Evolutionary conservation across 2,329 filamentous ascomycete genomes (phyloP), one percentile per base, ranked within the genome.

Genomic region (Ciborinia camelliae): DNA sequence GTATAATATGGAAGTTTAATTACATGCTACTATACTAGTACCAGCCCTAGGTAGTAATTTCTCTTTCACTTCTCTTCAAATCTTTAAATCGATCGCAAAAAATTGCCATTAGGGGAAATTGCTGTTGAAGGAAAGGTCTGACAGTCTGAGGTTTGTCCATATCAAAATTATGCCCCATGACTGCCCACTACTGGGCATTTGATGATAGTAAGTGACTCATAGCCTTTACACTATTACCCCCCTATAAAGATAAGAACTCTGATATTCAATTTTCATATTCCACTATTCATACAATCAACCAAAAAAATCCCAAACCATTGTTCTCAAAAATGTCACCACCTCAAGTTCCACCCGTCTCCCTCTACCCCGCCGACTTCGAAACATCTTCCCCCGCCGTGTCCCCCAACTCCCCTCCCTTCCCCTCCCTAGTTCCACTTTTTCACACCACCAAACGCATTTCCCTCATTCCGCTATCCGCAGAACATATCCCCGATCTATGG

Each of bases 401-500:
- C 45, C 39, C 55, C 9, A 20, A 52, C 4, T 20, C 55, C 26
- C 59, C 37, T 23, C 35, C 51, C 12, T 51, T 62, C n/a, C 64
- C 48, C 37, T 48, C 23, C 9, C 14, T 66, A 4, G 32, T 63
- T 12, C 43, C 43, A 2, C 66, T 69, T 32, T 47, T 64, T 26
- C 63, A 52, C 20, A 26, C 64, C 12, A 62, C 41, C 43, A 63
- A 69, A 20, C 45, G 66, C 51, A 59, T 72, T 5, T 65, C 65
- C 14, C 70, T 73, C 30, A 51, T 66, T 4, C 70, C 69, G 7
- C 66, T 73, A 12, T 62, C 50, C 2, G 2, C 32, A 18, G 43
- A 58, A 7, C 70, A 75, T 32, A 50, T 66, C 18, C 65, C 63
- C 2, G 48, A 54, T 7, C 70, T 75, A 9, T 74, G 64, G 63